Evolutionary conservation across 2,329 filamentous ascomycete species (phyloP), one percentile per base, ranked within the genome.

Genomic region (Dactylellina cionopaga): DNA sequence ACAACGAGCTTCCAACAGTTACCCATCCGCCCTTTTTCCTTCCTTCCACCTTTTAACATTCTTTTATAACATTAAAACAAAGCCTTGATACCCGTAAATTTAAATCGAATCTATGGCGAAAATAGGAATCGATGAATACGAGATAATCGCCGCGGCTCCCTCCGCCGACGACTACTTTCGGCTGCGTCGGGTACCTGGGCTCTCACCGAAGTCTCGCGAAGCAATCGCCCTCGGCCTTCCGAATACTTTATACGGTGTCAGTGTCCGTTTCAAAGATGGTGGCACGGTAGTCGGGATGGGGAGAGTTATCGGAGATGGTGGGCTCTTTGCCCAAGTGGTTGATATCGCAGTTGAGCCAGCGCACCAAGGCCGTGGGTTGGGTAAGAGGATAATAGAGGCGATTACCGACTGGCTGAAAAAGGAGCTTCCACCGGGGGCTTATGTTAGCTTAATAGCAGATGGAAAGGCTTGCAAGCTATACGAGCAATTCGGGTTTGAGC

Each of bases 381-480:
- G 63, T 17, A 59, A 59, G 15, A 13, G 10, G 11, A 68, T 68
- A 19, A 59, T 59, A 35, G 43, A 60, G 22, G 24, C 25, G 5
- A 43, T 68, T 15, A 68, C 55, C 17, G 49, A 49, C 5, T 52
- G 44, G 63, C n/a, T 68, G 11, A 44, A 54, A 6, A 29, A 44
- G 10, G 31, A 68, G 2, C 44, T 68, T 43, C 55, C 47, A 9
- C 1, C 52, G 1, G 43, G 63, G 5, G 63, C 63, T 6, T 68
- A 68, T 46, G 54, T 68, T 29, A 68, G 52, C 19, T 41, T 68
- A 13, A 59, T 68, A 15, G 52, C 52, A 11, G 54, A 68, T 31
- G 63, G 63, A 5, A 44, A 68, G 31, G 63, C 63, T 2, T 68
- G 60, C 22, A 52, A 49, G 19, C 33, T 59, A 3, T 68, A 68